Evolutionary conservation across 148 eudicot species (phyloP).

Genomic region (Bassia scoparia): DNA sequence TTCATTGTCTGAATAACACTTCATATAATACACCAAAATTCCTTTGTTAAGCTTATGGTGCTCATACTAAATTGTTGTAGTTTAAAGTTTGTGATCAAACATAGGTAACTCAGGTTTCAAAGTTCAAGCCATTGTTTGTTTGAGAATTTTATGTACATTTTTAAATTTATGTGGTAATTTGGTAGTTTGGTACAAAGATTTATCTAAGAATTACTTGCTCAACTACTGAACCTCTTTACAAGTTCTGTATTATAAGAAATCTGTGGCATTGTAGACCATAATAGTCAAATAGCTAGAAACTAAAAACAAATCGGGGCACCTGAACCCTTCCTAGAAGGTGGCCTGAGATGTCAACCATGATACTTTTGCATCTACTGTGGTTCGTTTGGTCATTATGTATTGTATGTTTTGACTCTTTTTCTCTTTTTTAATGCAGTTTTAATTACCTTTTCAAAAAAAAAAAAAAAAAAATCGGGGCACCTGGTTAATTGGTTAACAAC

Average conservation of each 20-base stretch:
- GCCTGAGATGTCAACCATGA: no score
- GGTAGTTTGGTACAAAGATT: not conserved
- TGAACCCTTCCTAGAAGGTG: no score
- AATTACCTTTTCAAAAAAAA: no score
- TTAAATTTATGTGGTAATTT: no score
- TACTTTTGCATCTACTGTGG: no score
- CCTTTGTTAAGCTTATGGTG: not conserved
- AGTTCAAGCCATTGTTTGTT: no score
- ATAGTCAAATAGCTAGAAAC: not conserved
- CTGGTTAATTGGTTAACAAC: not conserved
- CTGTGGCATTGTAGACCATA: not conserved
- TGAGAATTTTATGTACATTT: no score
- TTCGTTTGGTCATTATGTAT: no score
- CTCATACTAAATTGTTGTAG: not conserved
- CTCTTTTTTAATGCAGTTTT: no score
- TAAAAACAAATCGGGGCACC: not conserved
- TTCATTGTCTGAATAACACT: not conserved
- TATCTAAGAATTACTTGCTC: not conserved
- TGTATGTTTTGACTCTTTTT: no score
- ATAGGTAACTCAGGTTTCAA: not conserved
- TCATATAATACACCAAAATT: not conserved
- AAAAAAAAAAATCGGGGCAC: not conserved
- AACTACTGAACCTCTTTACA: not conserved
- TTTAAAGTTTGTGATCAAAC: not conserved
- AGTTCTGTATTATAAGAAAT: not conserved